Evolutionary conservation across 2,329 filamentous ascomycete species (phyloP).

Genomic region (Colletotrichum cuscutae): DNA sequence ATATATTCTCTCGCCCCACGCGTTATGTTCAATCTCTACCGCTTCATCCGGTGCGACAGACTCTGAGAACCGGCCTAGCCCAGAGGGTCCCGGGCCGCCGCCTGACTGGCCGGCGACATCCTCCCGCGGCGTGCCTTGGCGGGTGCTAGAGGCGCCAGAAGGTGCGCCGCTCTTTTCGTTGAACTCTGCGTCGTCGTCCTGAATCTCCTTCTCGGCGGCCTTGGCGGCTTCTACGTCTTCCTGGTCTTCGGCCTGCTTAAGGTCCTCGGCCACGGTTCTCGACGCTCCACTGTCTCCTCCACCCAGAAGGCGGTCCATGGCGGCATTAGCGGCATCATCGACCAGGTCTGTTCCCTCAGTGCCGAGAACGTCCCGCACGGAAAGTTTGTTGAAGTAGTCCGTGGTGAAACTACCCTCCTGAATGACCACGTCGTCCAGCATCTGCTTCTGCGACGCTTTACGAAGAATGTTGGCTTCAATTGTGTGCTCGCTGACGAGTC

Average conservation of each 20-base stretch:
- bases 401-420: constrained; percentile 98
- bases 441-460: constrained; percentile 96
- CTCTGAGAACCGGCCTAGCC: constrained; percentile 50
- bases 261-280: constrained; percentile 73
- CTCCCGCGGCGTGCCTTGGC: constrained; percentile 62
- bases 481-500: constrained; percentile 90
- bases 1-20: constrained; percentile 66
- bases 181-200: constrained; percentile 88
- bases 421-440: constrained; percentile 97
- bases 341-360: constrained; percentile 63
- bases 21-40: constrained; percentile 63
- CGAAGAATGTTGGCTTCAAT: constrained; percentile 98
- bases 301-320: constrained; percentile 87
- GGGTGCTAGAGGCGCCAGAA: constrained; percentile 61
- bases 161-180: constrained; percentile 66
- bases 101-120: constrained; percentile 45
- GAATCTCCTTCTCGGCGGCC: constrained; percentile 87
- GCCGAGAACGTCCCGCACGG: constrained; percentile 75
- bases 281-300: constrained; percentile 70
- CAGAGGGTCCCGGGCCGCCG: constrained; percentile 43
- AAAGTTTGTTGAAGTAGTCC: constrained; percentile 89
- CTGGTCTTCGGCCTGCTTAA: constrained; percentile 90
- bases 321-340: constrained; percentile 79
- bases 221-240: constrained; percentile 92
- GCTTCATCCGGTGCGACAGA: constrained; percentile 48